Evolutionary conservation across 2,329 filamentous ascomycete species (phyloP), one percentile per base, ranked within the genome.

Genomic region (Colletotrichum agaves): DNA sequence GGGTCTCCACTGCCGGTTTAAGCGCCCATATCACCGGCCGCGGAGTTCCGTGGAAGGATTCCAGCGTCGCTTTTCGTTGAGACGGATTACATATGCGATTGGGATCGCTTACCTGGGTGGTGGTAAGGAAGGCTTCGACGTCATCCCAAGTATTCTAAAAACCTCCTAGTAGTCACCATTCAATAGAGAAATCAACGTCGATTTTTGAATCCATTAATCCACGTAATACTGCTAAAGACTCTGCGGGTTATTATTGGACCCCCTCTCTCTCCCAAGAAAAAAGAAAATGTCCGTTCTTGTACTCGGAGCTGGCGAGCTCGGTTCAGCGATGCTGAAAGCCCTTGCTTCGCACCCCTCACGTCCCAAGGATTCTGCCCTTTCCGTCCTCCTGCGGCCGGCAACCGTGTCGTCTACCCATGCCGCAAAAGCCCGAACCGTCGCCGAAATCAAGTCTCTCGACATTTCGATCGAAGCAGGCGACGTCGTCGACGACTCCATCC

Each of bases 221-320:
- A 11, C 21, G 3, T 33, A 35, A 35, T 3, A 31, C 19, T 37
- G 0, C 8, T 15, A 0, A 31, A 1, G 1, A 39, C 10, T 0
- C 0, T 12, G 0, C 15, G 8, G n/a, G 17, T 8, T 27, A 17
- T 11, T 3, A 19, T 21, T 15, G 46, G 0, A n/a, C n/a, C n/a
- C n/a, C 4, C 10, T 0, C 5, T 2, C 3, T 0, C 17, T 13
- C 33, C 3, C 17, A 19, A 0, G 3, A 8, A 11, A 5, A n/a
- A n/a, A n/a, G n/a, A n/a, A n/a, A 7, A 71, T 69, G 47, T 74
- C 77, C 12, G 73, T 91, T 63, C 87, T 91, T 56, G 80, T 92
- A 57, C 78, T 92, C 65, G 89, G 90, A 59, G 87, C 87, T n/a
- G 90, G 89, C 65, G 89, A 92, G 78, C 84, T 92, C 13, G 90